phyloP scores from a whole-genome alignment of 805 yeast species.

The Ogataea allantospora region DNA sequence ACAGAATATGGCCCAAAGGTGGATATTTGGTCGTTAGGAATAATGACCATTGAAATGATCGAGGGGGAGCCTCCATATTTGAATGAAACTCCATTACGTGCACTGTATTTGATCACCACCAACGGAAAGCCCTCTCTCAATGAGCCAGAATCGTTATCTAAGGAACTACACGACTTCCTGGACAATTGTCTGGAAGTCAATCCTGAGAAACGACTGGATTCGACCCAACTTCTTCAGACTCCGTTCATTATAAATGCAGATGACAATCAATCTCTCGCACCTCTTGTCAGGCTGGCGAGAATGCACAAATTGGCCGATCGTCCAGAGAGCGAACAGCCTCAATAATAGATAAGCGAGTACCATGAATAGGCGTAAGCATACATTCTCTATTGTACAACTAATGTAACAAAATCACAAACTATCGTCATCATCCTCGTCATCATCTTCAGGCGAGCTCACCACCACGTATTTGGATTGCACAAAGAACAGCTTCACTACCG shows the following conservation, averaged over 20 bases:
- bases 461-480: slow-evolving; percentile 59
- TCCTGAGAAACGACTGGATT: slow-evolving; percentile 76
- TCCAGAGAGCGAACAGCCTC: slow-evolving; percentile 23
- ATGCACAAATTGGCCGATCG: slow-evolving; percentile 51
- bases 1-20: slow-evolving; percentile 81
- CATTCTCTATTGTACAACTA: slow-evolving; percentile 13
- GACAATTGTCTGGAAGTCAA: slow-evolving; percentile 79
- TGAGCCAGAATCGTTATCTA: slow-evolving; percentile 69
- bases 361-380: slow-evolving; percentile 10
- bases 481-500: slow-evolving; percentile 64
- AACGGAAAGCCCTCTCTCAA: slow-evolving; percentile 79
- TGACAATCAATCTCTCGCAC: slow-evolving; percentile 60
- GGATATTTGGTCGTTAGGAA: slow-evolving; percentile 81
- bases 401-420: slow-evolving; percentile 4
- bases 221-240: slow-evolving; percentile 67
- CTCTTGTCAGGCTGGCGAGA: slow-evolving; percentile 71
- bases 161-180: slow-evolving; percentile 65
- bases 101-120: slow-evolving; percentile 72
- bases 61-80: slow-evolving; percentile 84
- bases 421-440: slow-evolving; percentile 22
- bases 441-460: slow-evolving; percentile 28
- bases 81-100: slow-evolving; percentile 76
- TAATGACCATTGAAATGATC: slow-evolving; percentile 85
- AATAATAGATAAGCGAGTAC: slow-evolving; percentile 6
- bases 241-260: slow-evolving; percentile 64